phyloP scores from a whole-genome alignment of 163 green algal species.

The Coccomyxa subellipsoidea region DNA sequence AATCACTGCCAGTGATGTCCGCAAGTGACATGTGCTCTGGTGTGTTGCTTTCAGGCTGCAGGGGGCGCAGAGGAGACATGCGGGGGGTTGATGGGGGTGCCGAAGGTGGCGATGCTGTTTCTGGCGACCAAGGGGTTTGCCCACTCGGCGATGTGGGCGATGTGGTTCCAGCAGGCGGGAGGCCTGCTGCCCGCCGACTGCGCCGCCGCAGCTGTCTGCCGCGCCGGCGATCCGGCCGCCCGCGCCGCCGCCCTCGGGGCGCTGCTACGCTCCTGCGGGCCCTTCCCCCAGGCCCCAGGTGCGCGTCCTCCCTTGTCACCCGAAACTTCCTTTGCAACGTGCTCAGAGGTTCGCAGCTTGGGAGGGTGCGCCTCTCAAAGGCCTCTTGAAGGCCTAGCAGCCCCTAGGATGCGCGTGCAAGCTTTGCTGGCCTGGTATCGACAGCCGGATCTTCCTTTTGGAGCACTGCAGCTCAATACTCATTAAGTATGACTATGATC shows the following conservation, averaged over 20 bases:
- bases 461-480: too few species aligned
- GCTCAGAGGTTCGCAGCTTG: too few species aligned
- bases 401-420: too few species aligned
- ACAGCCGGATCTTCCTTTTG: too few species aligned
- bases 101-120: conserved; percentile 39
- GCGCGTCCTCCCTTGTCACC: neutral
- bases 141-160: conserved; percentile 18
- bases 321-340: too few species aligned
- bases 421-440: too few species aligned
- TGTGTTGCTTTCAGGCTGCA: neutral
- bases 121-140: conserved; percentile 23
- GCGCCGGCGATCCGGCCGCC: neutral
- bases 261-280: neutral
- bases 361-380: too few species aligned
- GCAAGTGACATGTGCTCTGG: neutral
- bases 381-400: too few species aligned
- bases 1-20: neutral
- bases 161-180: conserved; percentile 15
- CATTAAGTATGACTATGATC: too few species aligned
- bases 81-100: conserved; percentile 24
- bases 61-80: neutral
- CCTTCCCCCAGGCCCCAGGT: neutral
- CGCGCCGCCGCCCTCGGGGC: neutral
- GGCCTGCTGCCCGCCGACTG: conserved; percentile 16
- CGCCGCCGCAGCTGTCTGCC: neutral